Conservation (phyloP, 345 rosid genomes). For the Arabidopsis suecica region DNA sequence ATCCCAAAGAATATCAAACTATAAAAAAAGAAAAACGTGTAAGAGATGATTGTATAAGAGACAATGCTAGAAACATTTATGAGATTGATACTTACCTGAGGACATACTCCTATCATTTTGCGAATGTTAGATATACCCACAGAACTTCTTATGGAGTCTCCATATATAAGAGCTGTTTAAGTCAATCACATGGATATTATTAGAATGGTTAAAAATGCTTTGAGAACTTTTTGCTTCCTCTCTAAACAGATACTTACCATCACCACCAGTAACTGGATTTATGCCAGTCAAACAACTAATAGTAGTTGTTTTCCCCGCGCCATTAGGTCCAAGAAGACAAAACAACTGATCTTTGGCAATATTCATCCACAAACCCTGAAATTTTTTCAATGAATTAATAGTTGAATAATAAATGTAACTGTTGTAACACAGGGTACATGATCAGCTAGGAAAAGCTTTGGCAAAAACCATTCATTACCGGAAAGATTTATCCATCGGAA, state of each 20-base stretch:
- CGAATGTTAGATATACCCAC: conserved; percentile 85
- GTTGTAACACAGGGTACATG: neutral
- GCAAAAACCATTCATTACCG: neutral
- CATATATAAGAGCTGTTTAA: conserved; percentile 72
- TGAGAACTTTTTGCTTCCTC: neutral
- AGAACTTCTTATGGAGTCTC: conserved; percentile 73
- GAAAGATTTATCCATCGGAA: no score
- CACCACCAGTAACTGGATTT: conserved; percentile 77
- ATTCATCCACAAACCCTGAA: conserved; percentile 72
- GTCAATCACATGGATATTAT: conserved; percentile 9
- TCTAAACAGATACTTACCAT: conserved; percentile 54
- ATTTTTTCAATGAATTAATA: no score
- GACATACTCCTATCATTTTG: conserved; percentile 86
- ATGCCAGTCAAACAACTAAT: conserved; percentile 86
- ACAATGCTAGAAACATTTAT: neutral
- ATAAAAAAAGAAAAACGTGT: neutral
- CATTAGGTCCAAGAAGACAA: conserved; percentile 96
- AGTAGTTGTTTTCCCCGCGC: conserved; percentile 93
- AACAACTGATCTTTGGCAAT: conserved; percentile 82
- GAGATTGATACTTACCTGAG: conserved; percentile 59
- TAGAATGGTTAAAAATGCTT: conserved; percentile 10
- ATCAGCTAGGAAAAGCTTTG: neutral
- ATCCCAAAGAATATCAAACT: conserved; percentile 97
- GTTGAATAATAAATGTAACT: no score
- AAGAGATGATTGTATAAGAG: neutral